Base-by-base conservation (phyloP, 2,329 filamentous ascomycete genomes). In the Kalmusia sp. region DNA sequence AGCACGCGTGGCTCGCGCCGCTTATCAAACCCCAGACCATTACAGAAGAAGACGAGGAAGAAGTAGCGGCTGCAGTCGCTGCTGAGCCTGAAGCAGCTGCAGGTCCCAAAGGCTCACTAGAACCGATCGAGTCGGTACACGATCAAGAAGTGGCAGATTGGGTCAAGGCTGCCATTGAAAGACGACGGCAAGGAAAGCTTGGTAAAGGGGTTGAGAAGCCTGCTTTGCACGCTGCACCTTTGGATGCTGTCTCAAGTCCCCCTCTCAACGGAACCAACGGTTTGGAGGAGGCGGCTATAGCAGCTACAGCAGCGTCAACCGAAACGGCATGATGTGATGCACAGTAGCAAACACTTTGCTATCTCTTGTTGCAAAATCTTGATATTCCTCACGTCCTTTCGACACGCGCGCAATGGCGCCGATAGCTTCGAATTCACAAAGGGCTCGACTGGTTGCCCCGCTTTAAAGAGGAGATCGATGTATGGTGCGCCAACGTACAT, bases 81-180 rank as follows among this genome's bases (percentile, higher is more conserved):
- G 69, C 70, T 25, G 80, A 76, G 21, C 79, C 80, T 24, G 78
- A 76, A 6, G 67, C 62, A 58, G 55, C 69, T 58, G 72, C 76
- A 49, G 61, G 63, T 33, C 58, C 65, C 54, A 54, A 67, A 17
- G 66, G 71, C 21, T 40, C 59, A 12, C 58, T 64, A n/a, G 63
- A 65, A 30, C 57, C 66, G 9, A 61, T 61, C 14, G 65, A 69
- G 15, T 64, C 64, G 28, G 73, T 87, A 4, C 85, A 88, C 48
- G 93, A 99, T 64, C 78, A 82, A 31, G 93, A 98, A 71, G 91
- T 98, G 4, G 91, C 91, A 0, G 83, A 85, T 24, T 99, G 95
- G 95, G 93, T 96, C 1, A 82, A 81, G 33, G 79, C 77, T 6
- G 89, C 90, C 15, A 75, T 98, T 35, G 85, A 89, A 59, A 83